These are phyloP conservation scores for Oenanthe javanica DNA, from an alignment of 140 eudicot species.

Conservation along the genomic window DNA sequence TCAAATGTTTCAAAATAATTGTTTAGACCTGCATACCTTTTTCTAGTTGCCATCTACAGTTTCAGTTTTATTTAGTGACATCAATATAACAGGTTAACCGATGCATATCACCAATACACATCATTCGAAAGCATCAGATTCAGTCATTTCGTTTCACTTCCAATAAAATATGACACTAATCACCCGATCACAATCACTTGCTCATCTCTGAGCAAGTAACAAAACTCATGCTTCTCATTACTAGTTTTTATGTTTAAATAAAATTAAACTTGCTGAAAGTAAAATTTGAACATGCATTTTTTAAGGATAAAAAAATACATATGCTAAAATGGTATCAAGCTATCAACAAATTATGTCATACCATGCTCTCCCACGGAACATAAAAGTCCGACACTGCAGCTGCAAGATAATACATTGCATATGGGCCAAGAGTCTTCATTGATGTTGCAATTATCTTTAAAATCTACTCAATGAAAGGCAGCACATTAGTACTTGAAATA, in stretches of 20 bases:
- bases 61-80: background rate
- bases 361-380: constrained; percentile 99
- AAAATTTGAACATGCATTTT: background rate
- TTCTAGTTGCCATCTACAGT: background rate
- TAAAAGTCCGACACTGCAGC: constrained; percentile 98
- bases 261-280: background rate
- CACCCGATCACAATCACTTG: background rate
- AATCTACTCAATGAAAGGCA: constrained; percentile 40
- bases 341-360: too few species aligned
- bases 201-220: background rate
- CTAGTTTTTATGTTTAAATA: background rate
- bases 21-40: background rate
- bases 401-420: constrained; percentile 91
- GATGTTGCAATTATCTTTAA: constrained; percentile 62
- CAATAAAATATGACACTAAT: background rate
- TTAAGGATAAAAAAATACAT: background rate
- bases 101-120: background rate
- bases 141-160: background rate
- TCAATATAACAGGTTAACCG: background rate
- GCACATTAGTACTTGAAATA: background rate
- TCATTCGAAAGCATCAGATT: background rate
- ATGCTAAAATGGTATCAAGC: background rate
- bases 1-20: background rate
- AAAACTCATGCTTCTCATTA: background rate
- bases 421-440: constrained; percentile 54